Evolutionary conservation across 2,329 filamentous ascomycete species (phyloP).

Genomic region (Diaporthe sp.): DNA sequence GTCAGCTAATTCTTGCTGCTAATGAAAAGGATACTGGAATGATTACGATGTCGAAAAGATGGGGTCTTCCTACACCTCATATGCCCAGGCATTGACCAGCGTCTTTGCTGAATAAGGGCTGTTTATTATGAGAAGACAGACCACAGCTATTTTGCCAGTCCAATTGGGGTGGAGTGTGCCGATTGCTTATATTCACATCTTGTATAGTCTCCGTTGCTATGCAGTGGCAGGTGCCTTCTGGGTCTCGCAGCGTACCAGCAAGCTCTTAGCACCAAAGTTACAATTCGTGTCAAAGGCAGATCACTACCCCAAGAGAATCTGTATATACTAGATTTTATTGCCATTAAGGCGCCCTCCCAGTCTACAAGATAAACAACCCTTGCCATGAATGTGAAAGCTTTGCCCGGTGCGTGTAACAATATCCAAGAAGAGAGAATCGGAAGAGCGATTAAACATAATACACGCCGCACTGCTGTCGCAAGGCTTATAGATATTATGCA

Average conservation of each 20-base stretch:
- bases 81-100: conserved; percentile 10
- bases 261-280: neutral
- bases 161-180: neutral
- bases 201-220: neutral
- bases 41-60: conserved; percentile 24
- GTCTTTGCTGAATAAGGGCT: neutral
- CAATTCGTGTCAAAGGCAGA: neutral
- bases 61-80: conserved; percentile 4
- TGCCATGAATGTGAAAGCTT: conserved; percentile 27
- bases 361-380: conserved; percentile 23
- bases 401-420: conserved; percentile 14
- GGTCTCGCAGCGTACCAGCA: neutral
- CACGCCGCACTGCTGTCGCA: conserved; percentile 32
- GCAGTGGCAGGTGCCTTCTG: neutral
- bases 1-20: neutral
- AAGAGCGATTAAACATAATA: conserved; percentile 31
- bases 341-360: conserved; percentile 14
- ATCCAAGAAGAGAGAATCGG: conserved; percentile 38
- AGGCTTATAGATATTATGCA: conserved; percentile 33
- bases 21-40: conserved; percentile 11
- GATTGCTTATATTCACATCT: neutral
- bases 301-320: neutral
- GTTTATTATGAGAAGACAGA: neutral
- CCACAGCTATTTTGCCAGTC: neutral
- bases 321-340: conserved; percentile 19